Evolutionary conservation across 2,329 filamentous ascomycete genomes (phyloP).

Genomic region (Fusarium concolor): DNA sequence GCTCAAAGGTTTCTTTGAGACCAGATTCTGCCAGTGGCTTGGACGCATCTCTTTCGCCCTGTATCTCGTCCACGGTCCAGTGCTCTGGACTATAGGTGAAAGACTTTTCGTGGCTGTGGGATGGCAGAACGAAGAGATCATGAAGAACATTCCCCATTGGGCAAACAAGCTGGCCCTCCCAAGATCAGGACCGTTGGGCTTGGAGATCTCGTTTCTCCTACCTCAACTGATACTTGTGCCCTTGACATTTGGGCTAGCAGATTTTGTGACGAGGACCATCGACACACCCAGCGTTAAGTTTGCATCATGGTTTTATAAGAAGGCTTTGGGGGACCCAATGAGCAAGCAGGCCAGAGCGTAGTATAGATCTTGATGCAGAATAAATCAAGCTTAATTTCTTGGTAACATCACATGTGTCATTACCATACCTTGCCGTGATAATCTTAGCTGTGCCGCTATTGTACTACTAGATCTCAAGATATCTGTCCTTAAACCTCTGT

Average conservation of each 20-base stretch:
- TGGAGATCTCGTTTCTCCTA: constrained; percentile 70
- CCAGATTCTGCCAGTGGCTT: constrained; percentile 68
- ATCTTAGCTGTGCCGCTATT: neutral
- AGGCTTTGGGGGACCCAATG: constrained; percentile 48
- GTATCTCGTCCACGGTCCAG: constrained; percentile 73
- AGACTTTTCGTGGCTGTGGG: constrained; percentile 72
- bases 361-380: constrained; percentile 1
- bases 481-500: neutral
- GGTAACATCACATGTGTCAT: neutral
- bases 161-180: constrained; percentile 66
- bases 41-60: constrained; percentile 71
- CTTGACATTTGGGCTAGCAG: constrained; percentile 68
- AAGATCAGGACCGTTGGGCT: constrained; percentile 66
- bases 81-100: constrained; percentile 70
- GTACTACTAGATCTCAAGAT: neutral
- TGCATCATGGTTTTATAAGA: constrained; percentile 67
- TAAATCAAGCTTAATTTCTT: constrained; percentile 32
- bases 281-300: constrained; percentile 72
- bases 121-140: constrained; percentile 62
- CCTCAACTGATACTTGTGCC: constrained; percentile 71
- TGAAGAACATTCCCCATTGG: constrained; percentile 66
- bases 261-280: constrained; percentile 65
- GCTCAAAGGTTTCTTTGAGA: constrained; percentile 70
- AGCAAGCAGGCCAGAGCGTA: constrained; percentile 36
- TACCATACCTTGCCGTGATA: neutral